phyloP scores from a whole-genome alignment of 2,329 filamentous ascomycete species.

The Thermoascus crustaceus region DNA sequence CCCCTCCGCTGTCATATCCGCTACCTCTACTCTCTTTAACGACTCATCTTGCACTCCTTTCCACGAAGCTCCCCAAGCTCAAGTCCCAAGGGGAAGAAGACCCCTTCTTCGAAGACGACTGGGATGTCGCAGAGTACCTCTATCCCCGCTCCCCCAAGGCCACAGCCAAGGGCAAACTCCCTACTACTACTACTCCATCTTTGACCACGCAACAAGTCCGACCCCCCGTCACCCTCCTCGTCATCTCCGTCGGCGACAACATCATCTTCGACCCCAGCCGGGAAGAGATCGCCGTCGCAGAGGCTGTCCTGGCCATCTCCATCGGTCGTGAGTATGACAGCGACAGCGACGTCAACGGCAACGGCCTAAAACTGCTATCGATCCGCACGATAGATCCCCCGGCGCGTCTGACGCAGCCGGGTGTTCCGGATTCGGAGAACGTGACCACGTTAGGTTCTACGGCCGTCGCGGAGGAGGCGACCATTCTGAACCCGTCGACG shows the following conservation, averaged over 20 bases:
- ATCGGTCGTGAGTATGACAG: conserved; percentile 41
- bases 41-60: conserved; percentile 84
- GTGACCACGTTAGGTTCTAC: conserved; percentile 41
- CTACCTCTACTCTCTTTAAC: conserved; percentile 87
- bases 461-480: conserved; percentile 34
- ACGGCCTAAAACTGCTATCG: conserved; percentile 55
- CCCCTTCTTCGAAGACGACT: conserved; percentile 96
- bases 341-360: conserved; percentile 30
- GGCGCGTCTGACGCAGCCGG: conserved; percentile 62
- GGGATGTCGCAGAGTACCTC: conserved; percentile 71
- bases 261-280: conserved; percentile 88
- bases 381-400: conserved; percentile 69
- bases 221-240: conserved; percentile 83
- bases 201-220: conserved; percentile 35
- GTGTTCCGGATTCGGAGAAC: conserved; percentile 58
- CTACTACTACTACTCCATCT: conserved; percentile 12
- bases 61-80: conserved; percentile 72
- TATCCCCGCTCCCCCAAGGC: conserved; percentile 49
- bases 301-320: conserved; percentile 79
- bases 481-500: conserved; percentile 39
- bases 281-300: conserved; percentile 89
- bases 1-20: conserved; percentile 85
- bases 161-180: conserved; percentile 23
- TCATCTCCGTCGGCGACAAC: conserved; percentile 77
- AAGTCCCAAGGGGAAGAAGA: conserved; percentile 91